Evolutionary conservation across 2,329 filamentous ascomycete species (phyloP).

Genomic region (Orbilia brochopaga): DNA sequence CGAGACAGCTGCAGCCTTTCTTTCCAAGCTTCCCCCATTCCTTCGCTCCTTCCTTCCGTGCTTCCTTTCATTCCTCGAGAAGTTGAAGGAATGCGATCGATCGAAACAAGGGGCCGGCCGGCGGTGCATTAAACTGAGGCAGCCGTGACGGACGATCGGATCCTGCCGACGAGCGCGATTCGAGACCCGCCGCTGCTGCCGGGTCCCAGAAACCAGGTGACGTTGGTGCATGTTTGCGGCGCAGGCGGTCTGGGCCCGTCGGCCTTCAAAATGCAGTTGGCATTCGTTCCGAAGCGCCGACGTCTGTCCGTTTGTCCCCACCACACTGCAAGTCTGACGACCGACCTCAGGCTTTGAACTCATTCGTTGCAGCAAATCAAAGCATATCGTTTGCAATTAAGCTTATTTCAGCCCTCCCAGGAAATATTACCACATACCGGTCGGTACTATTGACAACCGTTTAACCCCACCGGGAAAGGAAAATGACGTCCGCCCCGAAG

Average conservation of each 20-base stretch:
- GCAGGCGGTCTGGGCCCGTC: neutral
- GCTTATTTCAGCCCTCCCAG: constrained; percentile 38
- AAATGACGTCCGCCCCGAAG: constrained; percentile 39
- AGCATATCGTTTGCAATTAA: constrained; percentile 36
- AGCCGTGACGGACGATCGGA: neutral
- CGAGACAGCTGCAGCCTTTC: neutral
- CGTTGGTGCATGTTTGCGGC: neutral
- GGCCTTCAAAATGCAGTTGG: neutral
- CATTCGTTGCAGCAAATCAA: constrained; percentile 17
- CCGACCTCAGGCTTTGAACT: constrained; percentile 12
- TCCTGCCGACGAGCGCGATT: neutral
- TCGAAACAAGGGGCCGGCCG: no score
- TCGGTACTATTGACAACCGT: constrained; percentile 7
- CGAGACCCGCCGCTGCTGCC: neutral
- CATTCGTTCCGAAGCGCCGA: neutral
- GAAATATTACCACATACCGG: constrained; percentile 5
- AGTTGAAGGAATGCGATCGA: no score
- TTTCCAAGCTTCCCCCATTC: neutral
- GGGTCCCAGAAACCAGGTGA: neutral
- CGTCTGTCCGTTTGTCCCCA: neutral
- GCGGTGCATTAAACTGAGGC: neutral
- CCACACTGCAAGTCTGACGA: constrained; percentile 18
- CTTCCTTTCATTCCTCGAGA: no score
- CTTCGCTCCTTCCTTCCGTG: neutral
- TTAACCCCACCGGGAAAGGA: neutral